Evolutionary conservation across 2,329 filamentous ascomycete species (phyloP).

Genomic region (Coniochaeta hoffmannii): DNA sequence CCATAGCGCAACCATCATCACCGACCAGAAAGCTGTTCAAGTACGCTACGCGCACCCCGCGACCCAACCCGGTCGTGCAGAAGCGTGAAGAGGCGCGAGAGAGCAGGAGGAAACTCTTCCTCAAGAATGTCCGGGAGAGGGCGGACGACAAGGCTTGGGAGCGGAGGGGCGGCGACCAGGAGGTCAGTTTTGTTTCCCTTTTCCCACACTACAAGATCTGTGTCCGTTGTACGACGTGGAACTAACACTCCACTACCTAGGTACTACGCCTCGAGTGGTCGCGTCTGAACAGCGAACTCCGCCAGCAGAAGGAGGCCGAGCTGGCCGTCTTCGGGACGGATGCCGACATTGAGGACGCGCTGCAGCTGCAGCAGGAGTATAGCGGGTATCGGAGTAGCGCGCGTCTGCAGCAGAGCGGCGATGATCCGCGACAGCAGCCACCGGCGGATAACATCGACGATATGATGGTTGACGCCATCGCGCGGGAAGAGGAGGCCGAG

Average conservation of each 20-base stretch:
- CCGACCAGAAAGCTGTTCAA: constrained; percentile 27
- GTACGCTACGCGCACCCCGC: constrained; percentile 47
- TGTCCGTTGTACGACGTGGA: too few relatives aligned
- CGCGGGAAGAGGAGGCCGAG: constrained; percentile 46
- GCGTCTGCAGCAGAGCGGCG: constrained; percentile 11
- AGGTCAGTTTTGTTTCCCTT: constrained; percentile 26
- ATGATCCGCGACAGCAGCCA: constrained; percentile 2
- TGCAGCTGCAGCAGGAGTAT: constrained; percentile 23
- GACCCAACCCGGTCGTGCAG: constrained; percentile 56
- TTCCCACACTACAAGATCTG: too few relatives aligned
- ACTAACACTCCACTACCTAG: too few relatives aligned
- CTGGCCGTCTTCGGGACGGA: constrained; percentile 32
- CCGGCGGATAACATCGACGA: constrained; percentile 29
- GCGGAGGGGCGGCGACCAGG: constrained; percentile 55
- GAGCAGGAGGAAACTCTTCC: constrained; percentile 57
- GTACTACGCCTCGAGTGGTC: constrained; percentile 35
- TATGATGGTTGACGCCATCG: constrained; percentile 46
- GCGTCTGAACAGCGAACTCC: constrained; percentile 27
- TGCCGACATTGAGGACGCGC: constrained; percentile 44
- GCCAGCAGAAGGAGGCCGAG: constrained; percentile 30
- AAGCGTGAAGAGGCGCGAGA: constrained; percentile 56
- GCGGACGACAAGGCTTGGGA: constrained; percentile 54
- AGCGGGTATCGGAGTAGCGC: constrained; percentile 6
- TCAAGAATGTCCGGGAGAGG: constrained; percentile 57
- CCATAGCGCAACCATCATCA: constrained; percentile 22